Percentiles rank a stretch among this genome's conserved stretches.
phyloP scores from a whole-genome alignment of 352 stramenopile species.

The Aphanomyces stellatus region DNA sequence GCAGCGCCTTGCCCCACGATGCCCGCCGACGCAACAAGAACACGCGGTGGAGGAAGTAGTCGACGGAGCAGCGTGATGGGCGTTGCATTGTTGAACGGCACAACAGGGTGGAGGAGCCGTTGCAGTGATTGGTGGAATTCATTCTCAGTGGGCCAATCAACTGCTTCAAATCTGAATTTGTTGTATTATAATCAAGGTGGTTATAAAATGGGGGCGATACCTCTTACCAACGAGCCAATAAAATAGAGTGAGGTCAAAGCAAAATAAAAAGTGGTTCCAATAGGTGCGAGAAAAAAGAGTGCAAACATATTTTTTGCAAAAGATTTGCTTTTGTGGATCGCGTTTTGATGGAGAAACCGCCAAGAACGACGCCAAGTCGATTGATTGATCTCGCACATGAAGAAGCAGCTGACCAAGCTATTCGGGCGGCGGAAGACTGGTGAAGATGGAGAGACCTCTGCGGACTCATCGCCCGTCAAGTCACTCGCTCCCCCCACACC shows the following conservation, averaged over 20 bases:
- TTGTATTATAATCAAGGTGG: too few species aligned
- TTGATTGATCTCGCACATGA: not conserved
- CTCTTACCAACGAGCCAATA: not conserved
- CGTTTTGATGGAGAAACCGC: constrained; percentile 5
- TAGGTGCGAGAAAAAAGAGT: too few species aligned
- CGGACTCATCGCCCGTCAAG: not conserved
- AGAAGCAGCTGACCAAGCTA: constrained; percentile 15
- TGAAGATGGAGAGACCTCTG: not conserved
- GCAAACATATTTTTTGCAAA: too few species aligned
- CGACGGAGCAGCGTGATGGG: not conserved
- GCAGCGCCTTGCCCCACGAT: not conserved
- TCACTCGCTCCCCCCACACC: not conserved
- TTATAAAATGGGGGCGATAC: too few species aligned
- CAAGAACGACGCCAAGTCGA: not conserved
- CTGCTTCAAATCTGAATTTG: too few species aligned
- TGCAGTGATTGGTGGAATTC: too few species aligned
- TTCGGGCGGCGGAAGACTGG: not conserved
- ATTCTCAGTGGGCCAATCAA: too few species aligned
- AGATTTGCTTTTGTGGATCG: too few species aligned
- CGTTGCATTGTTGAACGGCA: not conserved
- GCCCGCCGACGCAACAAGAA: not conserved
- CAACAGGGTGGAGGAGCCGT: not conserved
- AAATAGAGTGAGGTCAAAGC: not conserved
- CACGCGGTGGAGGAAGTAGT: not conserved
- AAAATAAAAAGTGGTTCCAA: not conserved